phyloP scores from a whole-genome alignment of 2,329 filamentous ascomycete species.

The Rutstroemia sp. region DNA sequence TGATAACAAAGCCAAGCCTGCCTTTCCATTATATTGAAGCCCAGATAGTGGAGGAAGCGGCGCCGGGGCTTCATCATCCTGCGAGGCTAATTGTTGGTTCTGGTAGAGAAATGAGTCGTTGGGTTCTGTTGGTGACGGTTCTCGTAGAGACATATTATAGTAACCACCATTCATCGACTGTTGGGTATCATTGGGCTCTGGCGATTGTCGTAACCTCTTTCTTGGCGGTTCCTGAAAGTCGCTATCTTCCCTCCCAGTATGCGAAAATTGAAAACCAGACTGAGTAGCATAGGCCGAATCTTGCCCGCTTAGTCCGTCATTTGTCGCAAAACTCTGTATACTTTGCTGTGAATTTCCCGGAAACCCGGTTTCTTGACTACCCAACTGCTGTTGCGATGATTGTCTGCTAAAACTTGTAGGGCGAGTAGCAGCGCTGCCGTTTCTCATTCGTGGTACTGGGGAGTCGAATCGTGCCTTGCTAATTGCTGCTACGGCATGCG shows the following conservation, averaged over 20 bases:
- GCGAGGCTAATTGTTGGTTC: slow-evolving; percentile 31
- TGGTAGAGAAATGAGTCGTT: slow-evolving; percentile 70
- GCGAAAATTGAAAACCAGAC: slow-evolving; percentile 23
- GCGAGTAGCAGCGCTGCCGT: slow-evolving; percentile 53
- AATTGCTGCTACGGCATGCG: slow-evolving; percentile 88
- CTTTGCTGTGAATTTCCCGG: slow-evolving; percentile 79
- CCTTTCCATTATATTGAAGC: slow-evolving; percentile 60
- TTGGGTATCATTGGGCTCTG: slow-evolving; percentile 38
- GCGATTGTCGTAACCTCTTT: slow-evolving; percentile 58
- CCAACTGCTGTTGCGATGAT: slow-evolving; percentile 59
- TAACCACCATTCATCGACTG: slow-evolving; percentile 21
- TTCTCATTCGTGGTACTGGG: slow-evolving; percentile 59
- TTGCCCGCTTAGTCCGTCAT: slow-evolving; percentile 58
- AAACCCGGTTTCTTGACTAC: slow-evolving; percentile 56
- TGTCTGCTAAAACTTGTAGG: slow-evolving; percentile 65
- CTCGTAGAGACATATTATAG: slow-evolving; percentile 54
- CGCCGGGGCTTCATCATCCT: slow-evolving; percentile 46
- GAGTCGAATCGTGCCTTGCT: slow-evolving; percentile 94
- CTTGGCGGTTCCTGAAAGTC: slow-evolving; percentile 69
- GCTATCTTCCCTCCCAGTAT: slow-evolving; percentile 34
- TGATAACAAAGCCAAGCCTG: slow-evolving; percentile 65
- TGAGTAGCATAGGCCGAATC: slow-evolving; percentile 66
- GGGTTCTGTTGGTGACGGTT: slow-evolving; percentile 64
- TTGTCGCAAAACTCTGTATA: slow-evolving; percentile 62
- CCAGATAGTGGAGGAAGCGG: slow-evolving; percentile 59